Percentiles rank a stretch among this genome's conserved stretches.
phyloP scores from a whole-genome alignment of 169 alveolate genomes.

The Plasmodium coatneyi region DNA sequence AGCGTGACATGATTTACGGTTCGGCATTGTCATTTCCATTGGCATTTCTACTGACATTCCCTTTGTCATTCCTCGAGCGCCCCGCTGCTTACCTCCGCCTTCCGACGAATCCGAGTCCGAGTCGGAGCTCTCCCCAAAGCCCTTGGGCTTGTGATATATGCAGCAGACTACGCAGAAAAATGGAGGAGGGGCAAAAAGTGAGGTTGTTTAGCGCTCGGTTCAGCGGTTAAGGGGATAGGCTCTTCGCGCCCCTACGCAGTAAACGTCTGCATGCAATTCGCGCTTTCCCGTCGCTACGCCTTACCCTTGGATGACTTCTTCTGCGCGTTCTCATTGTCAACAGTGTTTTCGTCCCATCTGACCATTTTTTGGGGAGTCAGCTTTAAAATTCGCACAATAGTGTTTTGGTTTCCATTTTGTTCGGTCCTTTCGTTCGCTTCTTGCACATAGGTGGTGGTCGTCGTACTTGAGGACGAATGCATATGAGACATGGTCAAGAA shows the following conservation, averaged over 20 bases:
- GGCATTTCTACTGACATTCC: background rate
- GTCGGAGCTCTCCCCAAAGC: slow-evolving; percentile 73
- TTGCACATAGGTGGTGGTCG: slow-evolving; percentile 68
- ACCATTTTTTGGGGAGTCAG: slow-evolving; percentile 65
- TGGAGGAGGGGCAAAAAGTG: background rate
- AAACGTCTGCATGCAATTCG: background rate
- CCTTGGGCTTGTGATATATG: slow-evolving; percentile 57
- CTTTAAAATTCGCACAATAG: slow-evolving; percentile 56
- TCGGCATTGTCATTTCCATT: background rate
- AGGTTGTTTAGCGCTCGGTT: background rate
- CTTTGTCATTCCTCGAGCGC: background rate
- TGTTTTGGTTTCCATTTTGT: slow-evolving; percentile 28
- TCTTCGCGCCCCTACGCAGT: background rate
- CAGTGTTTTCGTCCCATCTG: slow-evolving; percentile 58
- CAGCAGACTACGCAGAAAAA: slow-evolving; percentile 30
- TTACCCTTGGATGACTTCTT: slow-evolving; percentile 74
- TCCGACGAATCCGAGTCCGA: slow-evolving; percentile 41
- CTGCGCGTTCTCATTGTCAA: slow-evolving; percentile 68
- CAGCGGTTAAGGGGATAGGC: background rate
- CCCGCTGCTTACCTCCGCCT: background rate
- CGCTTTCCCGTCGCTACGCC: background rate
- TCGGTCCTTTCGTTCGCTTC: slow-evolving; percentile 33
- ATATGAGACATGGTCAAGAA: slow-evolving; percentile 51
- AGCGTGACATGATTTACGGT: background rate
- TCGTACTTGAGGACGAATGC: slow-evolving; percentile 33